Conservation (phyloP, 202 grass and related monocot species). For the Bolboschoenoplectus hybrid region DNA sequence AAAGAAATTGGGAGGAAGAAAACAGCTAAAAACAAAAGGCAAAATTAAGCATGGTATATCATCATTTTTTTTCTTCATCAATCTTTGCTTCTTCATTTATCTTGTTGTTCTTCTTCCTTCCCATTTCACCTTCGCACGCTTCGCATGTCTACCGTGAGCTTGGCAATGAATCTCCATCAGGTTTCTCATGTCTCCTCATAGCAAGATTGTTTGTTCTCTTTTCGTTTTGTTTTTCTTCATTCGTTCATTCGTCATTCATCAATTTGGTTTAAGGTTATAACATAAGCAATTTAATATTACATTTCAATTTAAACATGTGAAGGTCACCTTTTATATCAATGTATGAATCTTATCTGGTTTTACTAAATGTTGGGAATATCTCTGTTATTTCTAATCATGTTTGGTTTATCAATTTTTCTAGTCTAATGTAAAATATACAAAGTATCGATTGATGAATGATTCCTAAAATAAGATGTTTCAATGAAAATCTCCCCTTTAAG, state of each 20-base stretch:
- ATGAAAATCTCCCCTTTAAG: background rate
- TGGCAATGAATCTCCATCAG: background rate
- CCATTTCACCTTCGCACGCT: background rate
- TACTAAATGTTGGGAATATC: background rate
- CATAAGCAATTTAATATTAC: background rate
- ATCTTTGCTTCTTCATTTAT: conserved; percentile 28
- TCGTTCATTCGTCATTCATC: background rate
- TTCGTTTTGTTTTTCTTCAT: background rate
- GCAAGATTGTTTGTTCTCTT: background rate
- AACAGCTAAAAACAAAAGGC: conserved; percentile 1
- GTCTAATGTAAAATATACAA: background rate
- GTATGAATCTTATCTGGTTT: background rate
- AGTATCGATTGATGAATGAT: background rate
- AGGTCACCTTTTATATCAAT: background rate
- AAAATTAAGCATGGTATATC: conserved; percentile 4
- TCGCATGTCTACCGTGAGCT: background rate
- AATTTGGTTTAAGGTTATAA: background rate
- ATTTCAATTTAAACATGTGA: background rate
- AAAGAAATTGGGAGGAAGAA: background rate
- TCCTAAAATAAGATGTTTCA: background rate
- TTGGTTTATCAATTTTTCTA: background rate
- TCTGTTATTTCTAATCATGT: background rate
- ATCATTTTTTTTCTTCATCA: conserved; percentile 4
- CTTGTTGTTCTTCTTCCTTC: conserved; percentile 24
- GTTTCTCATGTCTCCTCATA: background rate